Evolutionary conservation across 1,284 basidiomycete genomes (phyloP), one percentile per base, ranked within the genome.

Genomic region (Malassezia yamatoensis): DNA sequence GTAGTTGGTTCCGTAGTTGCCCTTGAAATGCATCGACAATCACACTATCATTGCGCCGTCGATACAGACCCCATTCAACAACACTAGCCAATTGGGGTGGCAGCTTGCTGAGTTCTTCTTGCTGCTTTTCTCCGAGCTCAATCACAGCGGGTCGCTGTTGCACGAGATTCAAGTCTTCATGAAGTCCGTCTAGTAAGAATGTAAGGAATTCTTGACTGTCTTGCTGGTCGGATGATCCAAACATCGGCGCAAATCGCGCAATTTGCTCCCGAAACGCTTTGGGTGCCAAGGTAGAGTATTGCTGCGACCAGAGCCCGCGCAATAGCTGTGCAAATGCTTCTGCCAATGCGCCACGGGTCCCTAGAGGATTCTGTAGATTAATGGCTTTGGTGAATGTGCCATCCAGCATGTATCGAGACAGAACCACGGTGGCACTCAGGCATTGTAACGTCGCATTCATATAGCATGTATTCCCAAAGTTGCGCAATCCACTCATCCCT

Each of bases 321-420:
- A 98, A 76, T 47, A 96, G 80, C 61, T 81, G 81, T 1, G 90
- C 86, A 72, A 96, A 93, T 5, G 89, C 85, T 29, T 80, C 79
- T 1, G 89, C 87, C 13, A 98, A 77, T 33, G 81, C 81, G 0
- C 94, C 94, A 69, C 90, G 86, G 0, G 89, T 90, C 2, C 93
- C 91, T 47, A 96, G 76, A 1, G 85, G 83, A 75, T 98, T 96
- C 51, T 83, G 75, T 72, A 82, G 82, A 73, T 99, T 98, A 68
- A 99, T 84, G 3, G 87, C 88, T 62, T 77, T 82, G 75, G 84
- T 87, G 83, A 88, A 96, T 37, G 85, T 81, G 1, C 88, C 87
- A 42, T 70, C 71, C 7, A 74, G 60, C 52, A 74, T 39, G 47
- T 69, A 74, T 5, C 65, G 50, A 21, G 72, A 61, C 8, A 74